Evolutionary conservation across 345 rosid genomes (phyloP), one percentile per base, ranked within the genome.

Genomic region (Melastoma malabathricum): DNA sequence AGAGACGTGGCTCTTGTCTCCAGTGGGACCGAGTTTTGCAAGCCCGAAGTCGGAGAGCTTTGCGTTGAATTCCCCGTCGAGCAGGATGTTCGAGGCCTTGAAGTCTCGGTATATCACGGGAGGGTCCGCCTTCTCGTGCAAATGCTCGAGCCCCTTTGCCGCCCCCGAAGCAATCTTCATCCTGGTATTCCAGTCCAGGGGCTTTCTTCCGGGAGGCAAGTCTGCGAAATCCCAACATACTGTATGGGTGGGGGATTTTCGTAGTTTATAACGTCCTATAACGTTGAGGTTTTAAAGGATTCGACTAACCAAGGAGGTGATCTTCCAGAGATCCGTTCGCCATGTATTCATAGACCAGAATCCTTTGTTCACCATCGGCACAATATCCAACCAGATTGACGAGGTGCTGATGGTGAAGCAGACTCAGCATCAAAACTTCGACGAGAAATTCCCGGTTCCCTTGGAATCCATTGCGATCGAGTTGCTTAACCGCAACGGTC

Each of bases 401-500:
- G 8, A 66, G 61, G 51, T 66, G 52, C 15, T 43, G 58, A 38
- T 66, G 65, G 51, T 56, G 66, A 14, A 60, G 65, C 22, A 60
- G 54, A 46, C 65, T 61, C 49, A 66, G 38, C 54, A 66, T 55
- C 61, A 61, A 43, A 19, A 66, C 62, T 52, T 66, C 70, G 46
- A 60, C 62, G 3, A 66, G 54, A 44, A 66, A 66, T n/a, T 66
- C 66, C 43, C 61, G 55, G 22, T 66, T 60, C 18, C 70, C 70
- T 56, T 60, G 70, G 47, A 60, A 61, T 5, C 70, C 70, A 66
- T 56, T 60, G 29, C 65, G 38, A 38, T 66, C 62, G 0, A 66
- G 61, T 51, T 66, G 70, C 50, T 66, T 66, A 13, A 66, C 70
- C 18, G 70, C 70, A 50, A 66, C 70, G 22, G 55, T 61, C 61